Conservation (phyloP, 2,329 filamentous ascomycete species). For the Aspergillus udagawae region DNA sequence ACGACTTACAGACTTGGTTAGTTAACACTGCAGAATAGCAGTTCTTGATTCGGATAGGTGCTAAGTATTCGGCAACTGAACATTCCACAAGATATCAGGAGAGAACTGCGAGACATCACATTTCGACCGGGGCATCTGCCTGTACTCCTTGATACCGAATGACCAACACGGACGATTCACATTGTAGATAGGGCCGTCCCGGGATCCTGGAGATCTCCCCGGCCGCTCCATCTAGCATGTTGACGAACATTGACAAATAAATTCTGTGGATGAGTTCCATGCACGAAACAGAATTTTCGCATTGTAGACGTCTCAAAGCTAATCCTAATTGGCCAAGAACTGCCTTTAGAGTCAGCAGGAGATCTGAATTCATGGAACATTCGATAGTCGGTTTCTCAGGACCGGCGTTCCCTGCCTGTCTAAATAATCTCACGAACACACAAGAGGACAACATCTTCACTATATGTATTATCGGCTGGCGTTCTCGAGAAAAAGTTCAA, state of each 20-base stretch:
- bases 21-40: neutral
- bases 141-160: conserved; percentile 5
- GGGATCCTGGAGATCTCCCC: conserved; percentile 15
- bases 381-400: neutral
- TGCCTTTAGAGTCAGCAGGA: neutral
- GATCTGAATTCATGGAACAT: no score
- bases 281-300: conserved; percentile 2
- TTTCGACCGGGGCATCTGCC: conserved; percentile 7
- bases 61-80: neutral
- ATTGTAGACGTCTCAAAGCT: neutral
- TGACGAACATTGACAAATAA: conserved; percentile 15
- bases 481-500: neutral
- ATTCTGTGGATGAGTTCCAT: conserved; percentile 16
- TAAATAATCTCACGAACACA: neutral
- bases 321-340: neutral
- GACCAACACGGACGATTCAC: conserved; percentile 2
- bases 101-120: conserved; percentile 15
- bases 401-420: neutral
- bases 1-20: neutral
- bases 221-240: conserved; percentile 7
- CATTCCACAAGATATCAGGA: neutral
- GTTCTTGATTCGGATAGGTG: neutral
- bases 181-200: conserved; percentile 9
- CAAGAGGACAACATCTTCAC: neutral
- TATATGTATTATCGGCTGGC: neutral